Base-by-base conservation (phyloP, 805 yeast genomes). In the Nakazawaea wyomingensis region DNA sequence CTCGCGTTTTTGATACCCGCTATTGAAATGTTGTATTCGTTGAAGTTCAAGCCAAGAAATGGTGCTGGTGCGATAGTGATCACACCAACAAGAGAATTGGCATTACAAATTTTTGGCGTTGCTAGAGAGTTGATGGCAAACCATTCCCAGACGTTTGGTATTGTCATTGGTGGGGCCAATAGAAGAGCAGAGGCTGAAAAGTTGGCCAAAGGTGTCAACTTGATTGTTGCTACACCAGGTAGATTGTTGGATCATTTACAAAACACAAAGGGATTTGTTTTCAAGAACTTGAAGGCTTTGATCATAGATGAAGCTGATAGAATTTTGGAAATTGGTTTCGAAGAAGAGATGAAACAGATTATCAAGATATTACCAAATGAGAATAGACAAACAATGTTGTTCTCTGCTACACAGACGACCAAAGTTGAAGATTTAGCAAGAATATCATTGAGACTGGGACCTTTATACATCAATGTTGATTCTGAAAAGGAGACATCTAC, bases 331-430 rank as follows among this genome's bases (percentile, higher is more conserved):
- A 89, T 90, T 57, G 99, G 99, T 49, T 93, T 93, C 68, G 99
- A 93, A 69, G 98, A 95, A 54, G 99, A 93, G 70, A 93, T 93
- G 98, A 85, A 77, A 62, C 98, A 93, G 66, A 93, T 93, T 59
- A 87, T 93, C 57, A 87, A 83, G 65, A 87, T 95, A 50, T 71
- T 93, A 56, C 99, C 99, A 35, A 84, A 79, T 48, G 91, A 88
- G 52, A 90, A 84, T 51, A 83, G 99, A 66, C 99, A 93, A 65
- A 76, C 96, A 32, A 91, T 93, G 98, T 69, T 93, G 50, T 93
- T 93, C 61, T 91, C 98, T n/a, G 99, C 99, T 37, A 93, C 99
- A 1, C 99, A 93, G 65, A 93, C 99, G 24, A 93, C 98, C 32
- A 93, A 95, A 67, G 99, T 93, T 50, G 98, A 93, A 64, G 99